Base-by-base conservation (phyloP, 306 rosid genomes). In the Prunus mume region DNA sequence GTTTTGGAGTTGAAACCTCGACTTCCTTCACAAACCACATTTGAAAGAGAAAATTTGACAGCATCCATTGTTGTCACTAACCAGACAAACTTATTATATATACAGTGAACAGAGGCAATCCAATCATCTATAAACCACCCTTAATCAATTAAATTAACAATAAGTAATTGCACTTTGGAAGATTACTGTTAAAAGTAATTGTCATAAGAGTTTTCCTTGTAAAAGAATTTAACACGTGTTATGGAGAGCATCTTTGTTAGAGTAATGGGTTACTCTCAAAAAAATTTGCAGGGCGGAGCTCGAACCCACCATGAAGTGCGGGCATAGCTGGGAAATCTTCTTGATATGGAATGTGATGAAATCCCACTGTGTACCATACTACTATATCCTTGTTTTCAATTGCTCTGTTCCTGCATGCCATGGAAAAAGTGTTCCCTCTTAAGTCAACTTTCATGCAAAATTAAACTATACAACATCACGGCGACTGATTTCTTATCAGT, bases 311-410 rank as follows among this genome's bases (percentile, higher is more conserved):
- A 49, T 90, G 88, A 76, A 94, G 58, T 38, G 88, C 66, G 24
- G 97, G 83, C 98, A 94, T 91, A 5, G 82, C 89, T 65, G 98
- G 91, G 80, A 90, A 91, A 69, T 91, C 98, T 84, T 93, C 98
- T 78, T 94, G 94, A 74, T 60, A 90, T 17, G 98, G 97, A 73
- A 76, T 71, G 76, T 94, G 98, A 86, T 91, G 98, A 69, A 94
- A 79, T 67, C 98, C 98, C 32, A 91, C 78, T 2, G 93, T 88
- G 81, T 94, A 88, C 98, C 98, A 91, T 7, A 91, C 1, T 19
- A 91, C 98, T 57, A 90, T 90, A 69, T 94, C 98, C 79, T 28
- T 91, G 77, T 94, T 90, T 65, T 90, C 91, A 30, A 94, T 94
- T 46, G 46, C 90, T 49, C 97, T 91, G 2, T 94, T 86, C 90